Conservation (phyloP, 495 filamentous ascomycete genomes). For the Penicillium longicatenatum region DNA sequence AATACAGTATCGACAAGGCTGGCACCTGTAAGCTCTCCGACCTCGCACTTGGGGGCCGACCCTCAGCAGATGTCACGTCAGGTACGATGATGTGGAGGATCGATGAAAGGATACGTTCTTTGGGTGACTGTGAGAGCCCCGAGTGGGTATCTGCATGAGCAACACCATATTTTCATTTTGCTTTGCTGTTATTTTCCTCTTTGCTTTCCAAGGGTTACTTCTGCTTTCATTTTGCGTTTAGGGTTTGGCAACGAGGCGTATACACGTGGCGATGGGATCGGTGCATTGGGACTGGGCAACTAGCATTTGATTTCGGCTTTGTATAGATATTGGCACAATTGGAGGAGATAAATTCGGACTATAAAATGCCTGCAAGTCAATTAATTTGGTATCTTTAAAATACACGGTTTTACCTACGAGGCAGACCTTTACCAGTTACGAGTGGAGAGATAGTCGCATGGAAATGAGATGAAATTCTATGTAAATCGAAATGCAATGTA, state of each 20-base stretch:
- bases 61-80: constrained; percentile 17
- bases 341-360: neutral
- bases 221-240: neutral
- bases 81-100: constrained; percentile 38
- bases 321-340: constrained; percentile 1
- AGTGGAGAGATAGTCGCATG: neutral
- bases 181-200: constrained; percentile 1
- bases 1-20: constrained; percentile 36
- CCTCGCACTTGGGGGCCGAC: constrained; percentile 18
- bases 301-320: constrained; percentile 3
- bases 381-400: neutral
- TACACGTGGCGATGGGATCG: constrained; percentile 1
- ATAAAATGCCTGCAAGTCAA: neutral
- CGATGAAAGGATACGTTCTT: constrained; percentile 19
- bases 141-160: constrained; percentile 1
- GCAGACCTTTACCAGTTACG: too few species aligned
- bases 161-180: constrained; percentile 8
- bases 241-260: neutral
- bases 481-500: neutral
- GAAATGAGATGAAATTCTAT: neutral
- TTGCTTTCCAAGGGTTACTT: neutral
- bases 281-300: constrained; percentile 10
- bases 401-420: neutral
- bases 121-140: constrained; percentile 22
- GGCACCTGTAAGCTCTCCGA: constrained; percentile 33